Percentiles rank a stretch among this genome's conserved stretches.
These are phyloP conservation scores for Mucor saturninus DNA, from an alignment of 371 early-diverging fungal genomes.

Conservation along the genomic window DNA sequence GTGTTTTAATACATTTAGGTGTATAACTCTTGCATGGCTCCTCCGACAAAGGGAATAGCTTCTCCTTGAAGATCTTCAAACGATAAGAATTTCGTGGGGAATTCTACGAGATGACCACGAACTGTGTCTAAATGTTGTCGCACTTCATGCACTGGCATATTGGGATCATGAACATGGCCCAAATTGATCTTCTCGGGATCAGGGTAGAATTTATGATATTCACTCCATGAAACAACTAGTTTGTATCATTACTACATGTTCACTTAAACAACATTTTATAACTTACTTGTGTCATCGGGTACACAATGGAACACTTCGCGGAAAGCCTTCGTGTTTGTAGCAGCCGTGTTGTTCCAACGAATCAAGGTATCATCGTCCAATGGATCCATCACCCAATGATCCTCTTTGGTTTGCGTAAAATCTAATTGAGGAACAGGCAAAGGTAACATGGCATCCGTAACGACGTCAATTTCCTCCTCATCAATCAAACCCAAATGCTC, in stretches of 20 bases:
- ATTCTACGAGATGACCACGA: constrained; percentile 73
- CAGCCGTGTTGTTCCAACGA: constrained; percentile 62
- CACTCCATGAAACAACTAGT: constrained; percentile 62
- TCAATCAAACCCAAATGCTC: constrained; percentile 83
- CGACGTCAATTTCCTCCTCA: constrained; percentile 49
- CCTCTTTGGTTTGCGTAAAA: constrained; percentile 41
- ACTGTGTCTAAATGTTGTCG: constrained; percentile 50
- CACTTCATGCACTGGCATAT: constrained; percentile 43
- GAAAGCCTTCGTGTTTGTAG: constrained; percentile 64
- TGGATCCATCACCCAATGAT: constrained; percentile 63
- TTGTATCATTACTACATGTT: too few relatives aligned
- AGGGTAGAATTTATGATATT: constrained; percentile 68
- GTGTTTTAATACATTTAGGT: constrained; percentile 24
- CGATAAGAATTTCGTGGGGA: constrained; percentile 74
- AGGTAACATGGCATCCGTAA: constrained; percentile 55
- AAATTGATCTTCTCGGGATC: constrained; percentile 38
- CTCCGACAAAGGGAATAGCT: constrained; percentile 40
- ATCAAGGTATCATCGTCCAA: constrained; percentile 55
- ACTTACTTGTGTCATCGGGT: constrained; percentile 69
- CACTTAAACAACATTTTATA: not conserved
- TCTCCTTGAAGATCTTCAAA: constrained; percentile 52
- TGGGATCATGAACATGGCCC: constrained; percentile 46
- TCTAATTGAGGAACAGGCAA: constrained; percentile 51
- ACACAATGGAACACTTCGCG: constrained; percentile 76
- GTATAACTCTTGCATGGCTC: constrained; percentile 40